Conservation (phyloP, 768 basidiomycete genomes). For the Crepidotus variabilis region DNA sequence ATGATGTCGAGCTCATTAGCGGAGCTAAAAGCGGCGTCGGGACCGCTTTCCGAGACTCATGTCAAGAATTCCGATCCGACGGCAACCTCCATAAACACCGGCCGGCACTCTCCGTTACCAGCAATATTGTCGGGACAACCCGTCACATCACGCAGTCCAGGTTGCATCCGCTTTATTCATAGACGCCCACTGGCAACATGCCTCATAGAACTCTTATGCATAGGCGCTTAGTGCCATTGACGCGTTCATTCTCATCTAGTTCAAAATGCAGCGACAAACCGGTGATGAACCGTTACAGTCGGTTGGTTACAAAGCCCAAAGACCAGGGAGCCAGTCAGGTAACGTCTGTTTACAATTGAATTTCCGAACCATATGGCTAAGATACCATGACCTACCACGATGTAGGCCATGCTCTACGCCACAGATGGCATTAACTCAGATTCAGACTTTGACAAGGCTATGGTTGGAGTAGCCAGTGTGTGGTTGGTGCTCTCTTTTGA, state of each 20-base stretch:
- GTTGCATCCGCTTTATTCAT: background rate
- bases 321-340: slow-evolving; percentile 95
- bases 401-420: slow-evolving; percentile 97
- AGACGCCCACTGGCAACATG: slow-evolving; percentile 7
- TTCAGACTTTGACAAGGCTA: slow-evolving; percentile 88
- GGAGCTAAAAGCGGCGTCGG: background rate
- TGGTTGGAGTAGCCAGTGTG: slow-evolving; percentile 96
- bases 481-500: slow-evolving; percentile 56
- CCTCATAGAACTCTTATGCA: slow-evolving; percentile 18
- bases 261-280: slow-evolving; percentile 36
- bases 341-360: background rate
- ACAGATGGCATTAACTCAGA: slow-evolving; percentile 85
- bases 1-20: background rate
- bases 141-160: background rate
- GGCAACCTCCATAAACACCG: background rate
- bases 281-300: slow-evolving; percentile 69
- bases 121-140: background rate
- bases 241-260: slow-evolving; percentile 36
- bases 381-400: slow-evolving; percentile 2
- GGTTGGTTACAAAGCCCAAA: slow-evolving; percentile 85
- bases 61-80: background rate
- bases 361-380: background rate
- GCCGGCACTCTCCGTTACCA: background rate
- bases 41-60: background rate
- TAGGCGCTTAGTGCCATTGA: slow-evolving; percentile 20